Evolutionary conservation across 345 rosid species (phyloP).

Genomic region (Rhodamnia rubescens): DNA sequence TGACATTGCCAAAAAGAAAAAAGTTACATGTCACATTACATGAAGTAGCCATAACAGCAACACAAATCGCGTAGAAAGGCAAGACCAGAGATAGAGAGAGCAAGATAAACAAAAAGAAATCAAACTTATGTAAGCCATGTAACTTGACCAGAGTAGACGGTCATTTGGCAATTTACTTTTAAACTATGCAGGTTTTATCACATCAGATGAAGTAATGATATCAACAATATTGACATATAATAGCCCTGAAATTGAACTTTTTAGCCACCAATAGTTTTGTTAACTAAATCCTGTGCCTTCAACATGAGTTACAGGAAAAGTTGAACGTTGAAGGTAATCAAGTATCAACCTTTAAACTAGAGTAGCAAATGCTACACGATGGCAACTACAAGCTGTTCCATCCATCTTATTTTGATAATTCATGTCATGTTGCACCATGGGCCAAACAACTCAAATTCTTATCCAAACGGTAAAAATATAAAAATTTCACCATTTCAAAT

Average conservation of each 20-base stretch:
- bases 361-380: not conserved
- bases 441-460: not conserved
- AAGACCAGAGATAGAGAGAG: too few species aligned
- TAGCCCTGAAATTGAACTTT: not conserved
- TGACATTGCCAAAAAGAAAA: constrained; percentile 10
- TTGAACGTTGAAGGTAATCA: not conserved
- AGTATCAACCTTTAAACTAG: not conserved
- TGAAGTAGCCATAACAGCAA: not conserved
- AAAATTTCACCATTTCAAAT: not conserved
- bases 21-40: not conserved
- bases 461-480: not conserved
- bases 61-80: not conserved
- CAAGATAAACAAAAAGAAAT: not conserved
- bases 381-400: not conserved
- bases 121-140: not conserved
- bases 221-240: not conserved
- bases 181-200: not conserved
- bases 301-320: not conserved
- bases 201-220: not conserved
- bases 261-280: not conserved
- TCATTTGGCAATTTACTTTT: not conserved
- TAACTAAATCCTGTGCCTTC: not conserved
- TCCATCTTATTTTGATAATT: not conserved
- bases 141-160: not conserved
- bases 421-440: not conserved